Evolutionary conservation across 1,139 yeast species (phyloP).

Genomic region (Lodderomyces beijingensis): DNA sequence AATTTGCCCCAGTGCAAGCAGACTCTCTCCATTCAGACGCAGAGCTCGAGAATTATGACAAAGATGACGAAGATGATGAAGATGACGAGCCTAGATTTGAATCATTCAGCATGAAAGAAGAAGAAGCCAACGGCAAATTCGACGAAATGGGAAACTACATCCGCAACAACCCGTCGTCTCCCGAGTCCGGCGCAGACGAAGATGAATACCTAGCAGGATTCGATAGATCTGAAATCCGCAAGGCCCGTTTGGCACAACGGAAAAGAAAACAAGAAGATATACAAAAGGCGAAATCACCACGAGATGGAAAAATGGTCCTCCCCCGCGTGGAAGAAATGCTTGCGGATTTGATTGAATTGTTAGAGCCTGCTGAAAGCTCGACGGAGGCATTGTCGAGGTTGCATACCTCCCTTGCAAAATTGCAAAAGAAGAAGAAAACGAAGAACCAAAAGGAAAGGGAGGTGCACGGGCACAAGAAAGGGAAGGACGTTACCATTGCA

Average conservation of each 20-base stretch:
- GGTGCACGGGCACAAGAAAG: constrained; percentile 2
- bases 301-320: not conserved
- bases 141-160: constrained; percentile 59
- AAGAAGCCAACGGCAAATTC: constrained; percentile 55
- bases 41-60: not conserved
- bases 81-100: constrained; percentile 40
- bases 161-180: constrained; percentile 20
- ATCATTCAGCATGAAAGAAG: constrained; percentile 57
- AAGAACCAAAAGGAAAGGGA: constrained; percentile 1
- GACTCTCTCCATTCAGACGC: not conserved
- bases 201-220: constrained; percentile 48
- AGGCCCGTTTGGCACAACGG: constrained; percentile 43
- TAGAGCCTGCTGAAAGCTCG: constrained; percentile 63
- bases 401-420: constrained; percentile 21
- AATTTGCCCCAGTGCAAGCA: constrained; percentile 20
- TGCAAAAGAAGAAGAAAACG: constrained; percentile 15
- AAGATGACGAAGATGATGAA: not conserved
- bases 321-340: constrained; percentile 18
- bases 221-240: constrained; percentile 43
- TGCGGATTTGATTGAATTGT: constrained; percentile 29
- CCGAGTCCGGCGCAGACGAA: constrained; percentile 32
- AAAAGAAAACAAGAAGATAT: constrained; percentile 16
- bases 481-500: constrained; percentile 2
- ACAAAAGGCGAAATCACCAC: constrained; percentile 2
- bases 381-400: constrained; percentile 55